A percentile compares a stretch with the other conserved stretches of the same genome.
Conservation (phyloP, 768 basidiomycete genomes). For the Dacryopinax spathularia region DNA sequence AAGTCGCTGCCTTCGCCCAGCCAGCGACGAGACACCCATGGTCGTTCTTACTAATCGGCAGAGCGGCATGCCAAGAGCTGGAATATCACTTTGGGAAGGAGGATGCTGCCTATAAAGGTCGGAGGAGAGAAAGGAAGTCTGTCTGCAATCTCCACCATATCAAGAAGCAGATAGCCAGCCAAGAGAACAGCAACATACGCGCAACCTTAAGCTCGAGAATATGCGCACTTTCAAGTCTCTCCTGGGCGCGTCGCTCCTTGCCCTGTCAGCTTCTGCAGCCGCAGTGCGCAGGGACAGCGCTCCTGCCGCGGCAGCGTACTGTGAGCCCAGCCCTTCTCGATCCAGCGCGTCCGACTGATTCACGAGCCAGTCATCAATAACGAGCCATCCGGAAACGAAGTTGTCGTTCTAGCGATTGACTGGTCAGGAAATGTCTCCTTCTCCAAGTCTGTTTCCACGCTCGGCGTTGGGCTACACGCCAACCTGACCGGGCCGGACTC, state of each 20-base stretch:
- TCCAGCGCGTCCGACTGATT: background rate
- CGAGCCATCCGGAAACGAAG: slow-evolving; percentile 32
- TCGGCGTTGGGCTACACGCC: slow-evolving; percentile 29
- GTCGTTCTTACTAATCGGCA: too few relatives aligned
- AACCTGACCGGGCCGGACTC: slow-evolving; percentile 26
- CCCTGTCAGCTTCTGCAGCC: background rate
- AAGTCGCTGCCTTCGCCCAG: too few relatives aligned
- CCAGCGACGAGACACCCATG: too few relatives aligned
- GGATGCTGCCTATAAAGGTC: too few relatives aligned
- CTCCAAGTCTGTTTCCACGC: slow-evolving; percentile 21
- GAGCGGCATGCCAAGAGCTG: too few relatives aligned
- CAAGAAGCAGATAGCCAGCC: too few relatives aligned
- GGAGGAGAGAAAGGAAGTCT: too few relatives aligned
- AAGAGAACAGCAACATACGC: too few relatives aligned
- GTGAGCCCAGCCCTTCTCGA: background rate
- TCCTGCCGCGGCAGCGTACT: background rate
- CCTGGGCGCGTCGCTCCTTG: background rate
- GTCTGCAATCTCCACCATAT: too few relatives aligned
- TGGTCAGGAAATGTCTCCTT: slow-evolving; percentile 25
- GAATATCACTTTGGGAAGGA: too few relatives aligned
- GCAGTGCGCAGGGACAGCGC: background rate
- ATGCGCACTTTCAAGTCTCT: background rate
- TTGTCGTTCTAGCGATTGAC: slow-evolving; percentile 33
- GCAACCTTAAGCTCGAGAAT: too few relatives aligned
- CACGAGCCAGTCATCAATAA: slow-evolving; percentile 35